phyloP scores from a whole-genome alignment of 2,329 filamentous ascomycete genomes.

The Verticillium dahliae region DNA sequence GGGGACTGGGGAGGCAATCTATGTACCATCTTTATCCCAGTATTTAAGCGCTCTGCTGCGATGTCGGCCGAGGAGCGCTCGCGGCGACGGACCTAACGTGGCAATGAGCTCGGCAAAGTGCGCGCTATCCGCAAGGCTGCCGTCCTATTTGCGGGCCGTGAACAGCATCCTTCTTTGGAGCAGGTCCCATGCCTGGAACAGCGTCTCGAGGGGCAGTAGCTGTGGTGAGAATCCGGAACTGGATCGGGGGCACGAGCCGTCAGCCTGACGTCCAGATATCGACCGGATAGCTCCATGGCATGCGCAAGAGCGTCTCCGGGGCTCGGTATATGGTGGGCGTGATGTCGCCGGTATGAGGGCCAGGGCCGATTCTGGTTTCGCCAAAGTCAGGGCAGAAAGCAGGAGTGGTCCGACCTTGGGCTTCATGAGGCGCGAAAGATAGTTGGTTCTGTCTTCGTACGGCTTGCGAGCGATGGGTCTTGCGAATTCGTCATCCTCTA shows the following conservation, averaged over 20 bases:
- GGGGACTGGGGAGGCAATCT: too few species aligned
- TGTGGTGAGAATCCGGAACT: background rate
- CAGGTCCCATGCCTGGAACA: slow-evolving; percentile 16
- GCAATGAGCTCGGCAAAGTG: too few species aligned
- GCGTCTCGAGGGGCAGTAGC: background rate
- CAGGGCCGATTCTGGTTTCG: slow-evolving; percentile 16
- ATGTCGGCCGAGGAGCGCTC: too few species aligned
- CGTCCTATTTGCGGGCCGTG: slow-evolving; percentile 13
- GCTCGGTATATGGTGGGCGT: slow-evolving; percentile 19
- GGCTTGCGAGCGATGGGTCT: slow-evolving; percentile 16
- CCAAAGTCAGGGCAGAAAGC: slow-evolving; percentile 19
- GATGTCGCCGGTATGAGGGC: slow-evolving; percentile 17
- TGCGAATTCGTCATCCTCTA: slow-evolving; percentile 16
- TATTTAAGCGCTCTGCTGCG: too few species aligned
- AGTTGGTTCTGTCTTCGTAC: slow-evolving; percentile 14
- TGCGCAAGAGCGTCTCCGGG: slow-evolving; percentile 15
- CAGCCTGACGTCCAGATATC: slow-evolving; percentile 22
- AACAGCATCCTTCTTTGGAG: slow-evolving; percentile 13
- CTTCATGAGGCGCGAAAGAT: slow-evolving; percentile 16
- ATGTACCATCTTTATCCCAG: too few species aligned
- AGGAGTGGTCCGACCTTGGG: slow-evolving; percentile 17
- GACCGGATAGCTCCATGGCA: slow-evolving; percentile 17
- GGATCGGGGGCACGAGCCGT: slow-evolving; percentile 6
- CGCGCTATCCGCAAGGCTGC: slow-evolving; percentile 13
- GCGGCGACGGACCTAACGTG: too few species aligned